These are phyloP conservation scores for Galeopsis tetrahit DNA, from an alignment of 257 asterid species.

Conservation along the genomic window DNA sequence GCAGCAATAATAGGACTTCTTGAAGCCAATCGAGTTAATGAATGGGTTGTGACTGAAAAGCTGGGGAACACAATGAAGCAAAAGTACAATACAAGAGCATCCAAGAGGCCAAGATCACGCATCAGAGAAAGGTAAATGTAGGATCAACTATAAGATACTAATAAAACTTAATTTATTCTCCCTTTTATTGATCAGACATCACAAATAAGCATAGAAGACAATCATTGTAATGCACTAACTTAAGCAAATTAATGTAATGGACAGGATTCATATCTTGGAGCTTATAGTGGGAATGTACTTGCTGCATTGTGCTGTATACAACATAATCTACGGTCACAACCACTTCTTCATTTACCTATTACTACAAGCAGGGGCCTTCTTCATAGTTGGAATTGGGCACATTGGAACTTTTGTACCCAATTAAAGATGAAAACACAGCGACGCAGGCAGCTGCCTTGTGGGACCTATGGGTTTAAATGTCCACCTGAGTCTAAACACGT, in stretches of 20 bases:
- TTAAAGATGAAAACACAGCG: background rate
- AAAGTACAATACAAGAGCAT: background rate
- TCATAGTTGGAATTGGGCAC: background rate
- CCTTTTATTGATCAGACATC: background rate
- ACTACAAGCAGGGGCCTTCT: background rate
- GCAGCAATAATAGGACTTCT: conserved; percentile 83
- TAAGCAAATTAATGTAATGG: background rate
- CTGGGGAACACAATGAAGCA: conserved; percentile 64
- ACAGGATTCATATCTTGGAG: background rate
- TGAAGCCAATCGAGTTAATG: conserved; percentile 76
- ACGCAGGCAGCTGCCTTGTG: background rate
- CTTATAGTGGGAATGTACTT: background rate
- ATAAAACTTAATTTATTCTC: background rate
- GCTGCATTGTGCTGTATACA: conserved; percentile 2
- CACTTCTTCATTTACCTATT: background rate
- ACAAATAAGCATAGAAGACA: background rate
- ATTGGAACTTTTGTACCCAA: background rate
- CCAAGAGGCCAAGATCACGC: conserved; percentile 1
- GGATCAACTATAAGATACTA: background rate
- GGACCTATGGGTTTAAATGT: background rate
- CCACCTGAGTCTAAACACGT: background rate
- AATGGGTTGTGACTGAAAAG: conserved; percentile 92
- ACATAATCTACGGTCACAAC: background rate
- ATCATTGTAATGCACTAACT: background rate
- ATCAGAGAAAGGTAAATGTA: background rate